A percentile compares a stretch with the other conserved stretches of the same genome.
Conservation (phyloP, 148 eudicot species). For the Diospyros kaki region DNA sequence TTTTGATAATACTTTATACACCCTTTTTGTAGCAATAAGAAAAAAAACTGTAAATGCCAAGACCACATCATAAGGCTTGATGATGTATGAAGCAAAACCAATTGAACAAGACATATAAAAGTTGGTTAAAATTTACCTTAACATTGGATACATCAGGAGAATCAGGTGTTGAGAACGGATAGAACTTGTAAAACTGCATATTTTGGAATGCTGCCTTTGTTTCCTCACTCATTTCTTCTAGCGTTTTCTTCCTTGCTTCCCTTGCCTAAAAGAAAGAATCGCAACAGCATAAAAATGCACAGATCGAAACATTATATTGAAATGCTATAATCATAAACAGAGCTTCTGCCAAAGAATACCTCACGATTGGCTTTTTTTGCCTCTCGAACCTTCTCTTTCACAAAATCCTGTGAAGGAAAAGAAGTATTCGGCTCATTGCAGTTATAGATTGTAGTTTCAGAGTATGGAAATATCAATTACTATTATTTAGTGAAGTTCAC, state of each 20-base stretch:
- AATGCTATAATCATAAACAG: not conserved
- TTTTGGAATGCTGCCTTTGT: constrained; percentile 65
- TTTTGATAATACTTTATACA: no score
- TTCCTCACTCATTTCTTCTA: constrained; percentile 75
- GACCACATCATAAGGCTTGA: no score
- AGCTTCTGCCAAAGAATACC: constrained; percentile 34
- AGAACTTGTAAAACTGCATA: constrained; percentile 83
- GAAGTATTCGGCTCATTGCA: not conserved
- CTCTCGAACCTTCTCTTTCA: constrained; percentile 73
- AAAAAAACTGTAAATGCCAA: no score
- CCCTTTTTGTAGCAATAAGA: no score
- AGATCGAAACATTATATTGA: not conserved
- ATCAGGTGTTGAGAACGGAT: constrained; percentile 71
- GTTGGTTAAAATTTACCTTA: constrained; percentile 41
- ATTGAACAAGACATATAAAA: not conserved
- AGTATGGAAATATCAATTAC: not conserved
- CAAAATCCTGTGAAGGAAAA: constrained; percentile 46
- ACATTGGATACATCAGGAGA: constrained; percentile 85
- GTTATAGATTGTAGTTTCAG: not conserved
- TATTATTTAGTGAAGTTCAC: constrained; percentile 24
- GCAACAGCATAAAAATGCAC: not conserved
- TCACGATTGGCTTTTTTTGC: constrained; percentile 74
- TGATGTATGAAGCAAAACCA: no score
- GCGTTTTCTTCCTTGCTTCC: constrained; percentile 75
- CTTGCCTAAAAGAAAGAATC: constrained; percentile 52